phyloP scores from a whole-genome alignment of 2,329 filamentous ascomycete species.

The Colletotrichum ledebouriae region DNA sequence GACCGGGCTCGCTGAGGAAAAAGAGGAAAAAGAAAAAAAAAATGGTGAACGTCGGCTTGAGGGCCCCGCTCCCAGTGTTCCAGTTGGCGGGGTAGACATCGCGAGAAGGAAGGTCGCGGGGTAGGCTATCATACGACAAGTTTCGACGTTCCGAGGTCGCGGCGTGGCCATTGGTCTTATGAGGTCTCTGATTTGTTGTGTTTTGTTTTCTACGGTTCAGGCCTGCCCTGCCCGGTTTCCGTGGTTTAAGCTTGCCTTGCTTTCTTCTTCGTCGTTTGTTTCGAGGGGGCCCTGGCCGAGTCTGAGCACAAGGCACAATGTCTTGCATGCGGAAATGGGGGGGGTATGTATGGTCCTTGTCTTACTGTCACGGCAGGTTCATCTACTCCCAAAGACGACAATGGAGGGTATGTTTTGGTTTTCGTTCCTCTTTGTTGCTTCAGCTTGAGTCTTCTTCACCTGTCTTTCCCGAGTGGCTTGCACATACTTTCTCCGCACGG shows the following conservation, averaged over 20 bases:
- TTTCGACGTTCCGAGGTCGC: conserved; percentile 1
- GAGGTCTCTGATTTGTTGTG: neutral
- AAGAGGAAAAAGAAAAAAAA: neutral
- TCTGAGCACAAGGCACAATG: neutral
- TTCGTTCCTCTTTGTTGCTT: no score
- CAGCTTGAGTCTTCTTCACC: no score
- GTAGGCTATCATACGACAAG: conserved; percentile 11
- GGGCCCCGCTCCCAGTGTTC: conserved; percentile 28
- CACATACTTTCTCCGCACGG: no score
- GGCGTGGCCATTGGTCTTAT: neutral
- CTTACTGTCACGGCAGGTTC: no score
- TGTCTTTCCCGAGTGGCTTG: no score
- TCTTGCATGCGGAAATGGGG: neutral
- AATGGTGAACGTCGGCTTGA: conserved; percentile 13
- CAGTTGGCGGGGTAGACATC: conserved; percentile 38
- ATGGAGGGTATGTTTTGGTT: no score
- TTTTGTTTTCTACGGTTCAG: neutral
- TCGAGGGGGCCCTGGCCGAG: neutral
- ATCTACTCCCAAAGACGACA: no score
- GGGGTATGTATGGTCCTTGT: no score
- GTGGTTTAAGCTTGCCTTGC: neutral
- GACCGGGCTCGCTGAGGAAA: neutral
- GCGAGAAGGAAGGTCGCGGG: conserved; percentile 22
- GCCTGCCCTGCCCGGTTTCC: neutral
- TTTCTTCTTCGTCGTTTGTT: conserved; percentile 46